A percentile compares a stretch with the other conserved stretches of the same genome.
These are phyloP conservation scores for Coffea eugenioides DNA, from an alignment of 257 asterid genomes.

Conservation along the genomic window DNA sequence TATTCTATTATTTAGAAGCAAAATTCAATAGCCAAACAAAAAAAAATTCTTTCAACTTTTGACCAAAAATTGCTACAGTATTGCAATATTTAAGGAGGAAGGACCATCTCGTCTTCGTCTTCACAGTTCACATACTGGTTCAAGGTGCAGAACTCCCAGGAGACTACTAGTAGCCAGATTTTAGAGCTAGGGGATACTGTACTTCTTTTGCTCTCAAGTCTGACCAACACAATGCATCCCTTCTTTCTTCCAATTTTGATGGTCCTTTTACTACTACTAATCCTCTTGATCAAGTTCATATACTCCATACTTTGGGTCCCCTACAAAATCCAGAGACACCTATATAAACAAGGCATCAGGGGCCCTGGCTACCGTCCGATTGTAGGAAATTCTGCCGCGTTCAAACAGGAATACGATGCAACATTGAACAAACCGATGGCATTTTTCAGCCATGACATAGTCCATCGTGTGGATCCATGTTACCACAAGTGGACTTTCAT, in stretches of 20 bases:
- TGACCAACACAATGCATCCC: slow-evolving; percentile 13
- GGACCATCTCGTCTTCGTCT: too few relatives aligned
- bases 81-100: too few relatives aligned
- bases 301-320: slow-evolving; percentile 31
- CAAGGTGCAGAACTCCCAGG: too few relatives aligned
- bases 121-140: too few relatives aligned
- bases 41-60: too few relatives aligned
- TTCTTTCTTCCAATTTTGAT: neutral
- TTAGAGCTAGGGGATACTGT: too few relatives aligned
- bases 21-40: too few relatives aligned
- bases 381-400: slow-evolving; percentile 34
- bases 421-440: slow-evolving; percentile 34
- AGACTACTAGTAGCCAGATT: too few relatives aligned
- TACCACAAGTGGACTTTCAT: slow-evolving; percentile 44
- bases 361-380: slow-evolving; percentile 47
- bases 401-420: slow-evolving; percentile 25
- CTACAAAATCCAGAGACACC: slow-evolving; percentile 27
- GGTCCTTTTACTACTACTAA: neutral
- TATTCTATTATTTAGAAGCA: too few relatives aligned
- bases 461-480: slow-evolving; percentile 39
- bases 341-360: slow-evolving; percentile 34
- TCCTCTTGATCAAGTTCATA: slow-evolving; percentile 25
- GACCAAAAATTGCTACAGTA: too few relatives aligned
- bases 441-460: slow-evolving; percentile 29
- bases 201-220: neutral